phyloP scores from a whole-genome alignment of 345 rosid genomes.

The Cochlearia excelsa region DNA sequence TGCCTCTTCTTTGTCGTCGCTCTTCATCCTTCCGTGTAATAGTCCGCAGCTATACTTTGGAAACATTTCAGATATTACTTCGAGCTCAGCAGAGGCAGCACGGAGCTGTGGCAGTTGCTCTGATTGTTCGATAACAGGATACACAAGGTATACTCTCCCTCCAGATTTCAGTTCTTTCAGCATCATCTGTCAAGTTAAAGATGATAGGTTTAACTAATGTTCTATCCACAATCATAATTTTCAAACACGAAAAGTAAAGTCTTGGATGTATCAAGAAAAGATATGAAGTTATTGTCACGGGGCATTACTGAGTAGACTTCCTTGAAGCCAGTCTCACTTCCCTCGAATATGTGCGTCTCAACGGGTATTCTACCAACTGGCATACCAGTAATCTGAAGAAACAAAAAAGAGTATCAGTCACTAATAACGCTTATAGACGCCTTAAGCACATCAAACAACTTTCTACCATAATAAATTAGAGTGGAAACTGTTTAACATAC shows the following conservation, averaged over 20 bases:
- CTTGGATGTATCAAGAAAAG: conserved; percentile 8
- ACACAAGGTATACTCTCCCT: conserved; percentile 82
- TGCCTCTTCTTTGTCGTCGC: conserved; percentile 80
- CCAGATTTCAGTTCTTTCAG: conserved; percentile 63
- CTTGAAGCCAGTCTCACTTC: conserved; percentile 54
- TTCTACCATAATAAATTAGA: conserved; percentile 2
- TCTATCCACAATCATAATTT: not conserved
- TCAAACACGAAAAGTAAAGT: conserved; percentile 7
- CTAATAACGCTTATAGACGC: conserved; percentile 1
- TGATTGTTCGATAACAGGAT: conserved; percentile 84
- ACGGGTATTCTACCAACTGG: conserved; percentile 94
- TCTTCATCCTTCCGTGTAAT: conserved; percentile 87
- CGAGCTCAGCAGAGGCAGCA: conserved; percentile 82
- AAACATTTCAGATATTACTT: conserved; percentile 53
- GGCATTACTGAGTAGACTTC: conserved; percentile 61
- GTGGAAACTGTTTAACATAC: conserved; percentile 40
- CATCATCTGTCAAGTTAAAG: conserved; percentile 65
- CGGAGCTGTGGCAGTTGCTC: conserved; percentile 94
- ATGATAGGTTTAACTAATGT: conserved; percentile 4
- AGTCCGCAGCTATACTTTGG: conserved; percentile 71
- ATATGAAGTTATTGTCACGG: conserved; percentile 16
- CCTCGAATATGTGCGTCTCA: conserved; percentile 67
- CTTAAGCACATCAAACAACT: conserved; percentile 18
- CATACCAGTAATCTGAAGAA: conserved; percentile 76
- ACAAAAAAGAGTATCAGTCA: conserved; percentile 14